These are phyloP conservation scores for Yamadazyma akitaensis DNA, from an alignment of 805 yeast genomes.

Conservation along the genomic window DNA sequence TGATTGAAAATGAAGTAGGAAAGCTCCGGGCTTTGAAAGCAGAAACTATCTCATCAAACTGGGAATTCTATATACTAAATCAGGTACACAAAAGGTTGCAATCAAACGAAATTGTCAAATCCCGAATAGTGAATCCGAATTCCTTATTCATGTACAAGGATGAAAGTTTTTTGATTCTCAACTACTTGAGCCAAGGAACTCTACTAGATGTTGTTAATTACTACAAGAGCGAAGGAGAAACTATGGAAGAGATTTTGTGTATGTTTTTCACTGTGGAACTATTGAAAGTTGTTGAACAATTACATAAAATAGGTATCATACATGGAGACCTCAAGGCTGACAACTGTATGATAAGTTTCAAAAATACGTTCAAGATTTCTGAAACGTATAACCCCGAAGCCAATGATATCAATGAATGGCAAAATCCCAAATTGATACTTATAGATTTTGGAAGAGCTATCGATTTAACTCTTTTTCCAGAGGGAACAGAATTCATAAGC, in stretches of 20 bases:
- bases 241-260: slow-evolving; percentile 58
- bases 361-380: slow-evolving; percentile 11
- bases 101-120: neutral
- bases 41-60: slow-evolving; percentile 62
- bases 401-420: slow-evolving; percentile 45
- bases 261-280: slow-evolving; percentile 66
- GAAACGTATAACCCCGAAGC: slow-evolving; percentile 7
- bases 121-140: slow-evolving; percentile 48
- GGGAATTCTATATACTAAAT: slow-evolving; percentile 78
- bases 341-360: slow-evolving; percentile 72
- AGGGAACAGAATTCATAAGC: slow-evolving; percentile 49
- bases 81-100: slow-evolving; percentile 46
- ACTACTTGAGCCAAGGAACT: slow-evolving; percentile 70
- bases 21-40: slow-evolving; percentile 64
- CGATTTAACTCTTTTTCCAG: slow-evolving; percentile 57
- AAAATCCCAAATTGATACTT: slow-evolving; percentile 51
- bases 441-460: slow-evolving; percentile 83
- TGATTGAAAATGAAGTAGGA: slow-evolving; percentile 60
- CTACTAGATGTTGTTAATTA: slow-evolving; percentile 63
- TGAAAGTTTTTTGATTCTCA: slow-evolving; percentile 65
- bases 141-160: slow-evolving; percentile 56
- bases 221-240: slow-evolving; percentile 24
- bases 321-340: slow-evolving; percentile 89
- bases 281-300: slow-evolving; percentile 50
- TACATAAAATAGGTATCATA: slow-evolving; percentile 66